A percentile compares a stretch with the other conserved stretches of the same genome.
phyloP scores from a whole-genome alignment of 768 basidiomycete species.

The Auriculariales sp. region DNA sequence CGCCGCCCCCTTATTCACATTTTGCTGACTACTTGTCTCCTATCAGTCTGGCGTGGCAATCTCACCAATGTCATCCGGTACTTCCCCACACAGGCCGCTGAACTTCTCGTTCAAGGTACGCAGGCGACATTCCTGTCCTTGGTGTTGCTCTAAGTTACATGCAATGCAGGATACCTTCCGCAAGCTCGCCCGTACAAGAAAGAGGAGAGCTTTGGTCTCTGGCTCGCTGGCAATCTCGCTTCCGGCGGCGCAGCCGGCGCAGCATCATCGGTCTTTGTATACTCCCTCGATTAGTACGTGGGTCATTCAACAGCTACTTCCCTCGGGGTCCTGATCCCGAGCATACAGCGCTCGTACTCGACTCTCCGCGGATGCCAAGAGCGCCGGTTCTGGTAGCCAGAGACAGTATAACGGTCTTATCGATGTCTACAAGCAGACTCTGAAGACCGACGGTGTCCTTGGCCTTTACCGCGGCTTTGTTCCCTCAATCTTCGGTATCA shows the following conservation, averaged over 20 bases:
- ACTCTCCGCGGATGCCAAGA: conserved; percentile 25
- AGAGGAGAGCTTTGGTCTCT: conserved; percentile 21
- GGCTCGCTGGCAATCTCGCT: conserved; percentile 26
- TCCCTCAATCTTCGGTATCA: conserved; percentile 26
- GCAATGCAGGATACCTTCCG: conserved; percentile 23
- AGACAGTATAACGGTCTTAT: conserved; percentile 26
- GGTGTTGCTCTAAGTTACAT: background rate
- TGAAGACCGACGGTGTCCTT: conserved; percentile 24
- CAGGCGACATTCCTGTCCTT: no score
- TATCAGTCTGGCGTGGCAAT: conserved; percentile 29
- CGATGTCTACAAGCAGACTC: conserved; percentile 29
- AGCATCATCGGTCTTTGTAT: conserved; percentile 26
- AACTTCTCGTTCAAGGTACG: conserved; percentile 28
- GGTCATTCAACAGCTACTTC: background rate
- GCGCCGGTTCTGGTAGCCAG: conserved; percentile 20
- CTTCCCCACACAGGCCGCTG: conserved; percentile 31
- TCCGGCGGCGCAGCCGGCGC: conserved; percentile 31
- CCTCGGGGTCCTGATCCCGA: background rate
- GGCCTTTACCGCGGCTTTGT: conserved; percentile 29
- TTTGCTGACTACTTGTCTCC: no score
- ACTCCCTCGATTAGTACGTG: conserved; percentile 28
- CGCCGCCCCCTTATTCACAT: no score
- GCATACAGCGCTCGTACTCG: conserved; percentile 24
- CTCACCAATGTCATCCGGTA: conserved; percentile 29
- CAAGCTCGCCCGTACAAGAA: conserved; percentile 21